Conservation (phyloP, 208 protist genomes). For the Wallacemonas rigidus region DNA sequence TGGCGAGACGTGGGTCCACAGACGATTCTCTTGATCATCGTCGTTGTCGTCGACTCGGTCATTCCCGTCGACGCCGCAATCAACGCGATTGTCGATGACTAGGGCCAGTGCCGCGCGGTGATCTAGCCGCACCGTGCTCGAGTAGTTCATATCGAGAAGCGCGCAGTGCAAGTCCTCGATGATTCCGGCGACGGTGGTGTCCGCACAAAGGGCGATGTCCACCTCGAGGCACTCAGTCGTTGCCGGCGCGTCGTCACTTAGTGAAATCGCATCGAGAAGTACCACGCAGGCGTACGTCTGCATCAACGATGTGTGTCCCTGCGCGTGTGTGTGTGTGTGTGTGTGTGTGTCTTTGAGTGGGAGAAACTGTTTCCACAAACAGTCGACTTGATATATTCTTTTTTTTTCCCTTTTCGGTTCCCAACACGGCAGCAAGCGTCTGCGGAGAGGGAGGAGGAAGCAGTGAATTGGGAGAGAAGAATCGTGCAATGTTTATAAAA, state of each 20-base stretch:
- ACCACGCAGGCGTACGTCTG: background rate
- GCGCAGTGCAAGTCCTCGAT: slow-evolving; percentile 37
- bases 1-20: slow-evolving; percentile 5
- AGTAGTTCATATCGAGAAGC: slow-evolving; percentile 26
- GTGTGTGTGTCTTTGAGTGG: too few species aligned
- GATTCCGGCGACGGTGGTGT: slow-evolving; percentile 31
- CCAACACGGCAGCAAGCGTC: too few species aligned
- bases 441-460: too few species aligned
- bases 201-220: slow-evolving; percentile 26
- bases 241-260: background rate
- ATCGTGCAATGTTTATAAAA: too few species aligned
- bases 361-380: too few species aligned
- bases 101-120: slow-evolving; percentile 22
- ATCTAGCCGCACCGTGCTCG: slow-evolving; percentile 18
- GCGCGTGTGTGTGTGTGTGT: too few species aligned
- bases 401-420: too few species aligned
- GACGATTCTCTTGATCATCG: slow-evolving; percentile 8
- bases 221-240: slow-evolving; percentile 31
- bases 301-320: background rate
- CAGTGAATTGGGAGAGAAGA: too few species aligned
- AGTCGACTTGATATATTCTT: too few species aligned
- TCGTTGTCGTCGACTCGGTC: background rate
- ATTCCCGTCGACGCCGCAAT: background rate
- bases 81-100: background rate
- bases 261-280: slow-evolving; percentile 5